Percentiles rank a stretch among this genome's conserved stretches.
Evolutionary conservation across 2,329 filamentous ascomycete species (phyloP).

Genomic region (Alternaria infectoria): DNA sequence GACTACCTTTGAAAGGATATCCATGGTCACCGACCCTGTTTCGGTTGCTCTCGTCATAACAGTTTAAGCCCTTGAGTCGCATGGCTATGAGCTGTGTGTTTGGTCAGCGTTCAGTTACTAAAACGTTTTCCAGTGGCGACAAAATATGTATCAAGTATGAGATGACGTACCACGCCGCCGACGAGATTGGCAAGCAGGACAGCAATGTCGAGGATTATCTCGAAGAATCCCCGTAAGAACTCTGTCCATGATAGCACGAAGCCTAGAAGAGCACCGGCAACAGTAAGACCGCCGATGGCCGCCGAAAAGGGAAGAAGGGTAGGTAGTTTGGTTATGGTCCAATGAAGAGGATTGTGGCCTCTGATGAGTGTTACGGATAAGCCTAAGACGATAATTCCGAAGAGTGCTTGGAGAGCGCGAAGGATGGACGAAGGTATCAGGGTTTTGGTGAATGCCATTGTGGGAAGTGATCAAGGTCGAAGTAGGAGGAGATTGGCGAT

Average conservation of each 20-base stretch:
- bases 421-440: neutral
- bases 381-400: neutral
- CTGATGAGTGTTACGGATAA: neutral
- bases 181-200: neutral
- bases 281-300: neutral
- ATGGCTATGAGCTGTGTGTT: too few relatives aligned
- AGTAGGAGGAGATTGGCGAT: too few relatives aligned
- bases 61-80: too few relatives aligned
- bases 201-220: neutral
- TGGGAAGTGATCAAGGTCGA: too few relatives aligned
- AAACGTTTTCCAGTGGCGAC: too few relatives aligned
- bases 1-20: too few relatives aligned
- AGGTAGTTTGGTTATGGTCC: too few relatives aligned
- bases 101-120: too few relatives aligned
- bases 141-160: too few relatives aligned
- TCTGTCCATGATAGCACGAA: neutral
- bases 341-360: neutral
- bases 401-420: neutral
- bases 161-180: neutral
- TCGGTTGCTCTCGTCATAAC: too few relatives aligned
- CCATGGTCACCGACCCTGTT: too few relatives aligned
- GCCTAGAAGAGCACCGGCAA: neutral
- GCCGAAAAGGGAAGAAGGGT: neutral
- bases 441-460: neutral
- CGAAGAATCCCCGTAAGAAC: neutral